These are phyloP conservation scores for Suillus discolor DNA, from an alignment of 768 basidiomycete genomes.

Conservation along the genomic window DNA sequence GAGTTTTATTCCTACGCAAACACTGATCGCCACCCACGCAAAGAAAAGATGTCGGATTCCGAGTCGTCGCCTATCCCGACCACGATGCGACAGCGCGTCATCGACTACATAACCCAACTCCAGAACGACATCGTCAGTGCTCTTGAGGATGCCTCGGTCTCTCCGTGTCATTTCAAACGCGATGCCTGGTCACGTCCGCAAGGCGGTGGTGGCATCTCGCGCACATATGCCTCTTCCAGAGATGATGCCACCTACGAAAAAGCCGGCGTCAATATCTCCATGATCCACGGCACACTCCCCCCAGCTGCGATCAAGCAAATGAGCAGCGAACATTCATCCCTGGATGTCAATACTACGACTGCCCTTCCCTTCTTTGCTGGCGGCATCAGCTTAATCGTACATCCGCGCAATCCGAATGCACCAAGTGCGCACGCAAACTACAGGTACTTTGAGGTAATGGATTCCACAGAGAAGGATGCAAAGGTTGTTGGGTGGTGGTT, in stretches of 20 bases:
- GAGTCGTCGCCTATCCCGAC: not conserved
- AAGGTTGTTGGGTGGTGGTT: constrained; percentile 30
- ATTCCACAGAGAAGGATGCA: constrained; percentile 13
- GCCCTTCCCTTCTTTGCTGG: constrained; percentile 19
- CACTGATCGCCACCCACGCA: not conserved
- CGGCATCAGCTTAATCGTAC: constrained; percentile 25
- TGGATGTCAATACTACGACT: constrained; percentile 15
- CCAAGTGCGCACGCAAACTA: constrained; percentile 27
- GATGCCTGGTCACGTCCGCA: constrained; percentile 20
- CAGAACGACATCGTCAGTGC: constrained; percentile 24
- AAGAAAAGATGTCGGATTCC: not conserved
- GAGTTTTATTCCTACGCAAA: not conserved
- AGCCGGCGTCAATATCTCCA: constrained; percentile 22
- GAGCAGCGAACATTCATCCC: constrained; percentile 22
- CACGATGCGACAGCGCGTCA: not conserved
- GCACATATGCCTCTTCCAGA: constrained; percentile 14
- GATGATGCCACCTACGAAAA: constrained; percentile 24
- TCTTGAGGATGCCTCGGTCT: constrained; percentile 19
- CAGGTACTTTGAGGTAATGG: constrained; percentile 28
- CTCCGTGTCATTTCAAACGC: constrained; percentile 17
- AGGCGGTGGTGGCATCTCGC: constrained; percentile 23
- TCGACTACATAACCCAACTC: constrained; percentile 14
- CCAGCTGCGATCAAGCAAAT: constrained; percentile 24
- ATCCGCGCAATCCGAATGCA: constrained; percentile 25
- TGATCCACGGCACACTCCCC: constrained; percentile 20